Base-by-base conservation (phyloP, 441 rosid species). In the Adansonia rubrostipa region DNA sequence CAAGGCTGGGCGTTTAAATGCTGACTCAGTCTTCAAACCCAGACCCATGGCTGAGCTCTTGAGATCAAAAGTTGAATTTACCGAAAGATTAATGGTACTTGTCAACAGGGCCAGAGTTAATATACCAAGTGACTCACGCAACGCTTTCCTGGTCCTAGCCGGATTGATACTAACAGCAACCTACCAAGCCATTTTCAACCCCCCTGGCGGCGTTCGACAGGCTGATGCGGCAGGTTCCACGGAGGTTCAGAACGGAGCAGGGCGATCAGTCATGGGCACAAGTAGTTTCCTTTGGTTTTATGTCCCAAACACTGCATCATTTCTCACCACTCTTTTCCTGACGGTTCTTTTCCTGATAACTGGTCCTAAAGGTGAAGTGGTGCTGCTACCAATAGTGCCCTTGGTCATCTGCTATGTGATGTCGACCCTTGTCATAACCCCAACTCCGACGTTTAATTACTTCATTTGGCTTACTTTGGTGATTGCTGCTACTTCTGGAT, bases 111-210 rank as follows among this genome's bases (percentile, higher is more conserved):
- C n/a, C 24, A 71, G 77, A 47, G 33, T 13, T 19, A n/a, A 76
- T 0, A 80, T 72, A 17, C 48, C 82, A 15, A 33, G 70, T 48
- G 83, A 76, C 13, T 33, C 69, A 71, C 75, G 82, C 51, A 80
- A 28, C 6, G 83, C 82, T 0, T 56, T 84, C 61, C 60, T 84
- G 15, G 88, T 87, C 33, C 33, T 28, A 28, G 33, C 33, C 33
- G 33, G 75, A 0, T 19, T 81, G 42, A 79, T 81, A 57, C 77
- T 82, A 13, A 73, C 86, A 24, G 78, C 84, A 2, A 80, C 89
- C 28, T 86, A 77, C 77, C 78, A 77, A 54, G 84, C 79, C 0
- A 44, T 79, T 3, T 80, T 84, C 20, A 81, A 60, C 64, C 64
- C 64, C 5, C 64, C 87, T 77, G 24, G 77, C 81, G 0, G 86